Base-by-base conservation (phyloP, 1,284 basidiomycete species). In the Sanghuangporus baumii region DNA sequence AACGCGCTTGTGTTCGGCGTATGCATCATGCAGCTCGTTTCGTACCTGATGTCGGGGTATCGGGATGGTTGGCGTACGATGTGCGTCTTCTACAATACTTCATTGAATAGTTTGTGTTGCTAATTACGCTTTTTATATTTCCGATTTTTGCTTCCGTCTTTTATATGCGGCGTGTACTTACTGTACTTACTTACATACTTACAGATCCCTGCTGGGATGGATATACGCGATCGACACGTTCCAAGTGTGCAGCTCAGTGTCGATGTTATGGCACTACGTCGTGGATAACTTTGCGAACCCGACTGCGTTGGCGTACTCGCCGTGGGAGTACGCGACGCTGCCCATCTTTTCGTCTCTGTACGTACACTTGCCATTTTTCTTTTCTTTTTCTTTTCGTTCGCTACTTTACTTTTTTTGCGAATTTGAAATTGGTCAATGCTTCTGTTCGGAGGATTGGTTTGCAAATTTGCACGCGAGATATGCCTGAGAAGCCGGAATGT, bases 201-300 rank as follows among this genome's bases (percentile, higher is more conserved):
- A 48, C 23, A 59, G 57, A 20, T n/a, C 2, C 7, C 6, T 52
- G 14, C n/a, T 52, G 16, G 18, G 18, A 7, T 60, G 59, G 59
- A 36, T 60, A n/a, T 60, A 52, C 36, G 34, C 40, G 5, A 50
- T 62, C n/a, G 55, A 57, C 41, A 43, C 55, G 2, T 57, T 62
- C 54, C 60, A 62, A 31, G 47, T 57, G 41, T 55, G n/a, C 14
- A 56, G 31, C 18, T 47, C 46, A 2, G 34, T 57, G 18, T 62
- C 55, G n/a, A 62, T 62, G 54, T 14, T 62, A 38, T 62, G 60
- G 60, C 60, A 62, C 34, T 62, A 62, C 54, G 26, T 57, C 37
- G 54, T 62, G 55, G 12, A 51, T 16, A 62, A 62, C 54, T 62
- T 57, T 36, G 41, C 55, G 11, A 62, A 57, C 55, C 60, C 60